Conservation (phyloP, 2,329 filamentous ascomycete genomes). For the Didymella lethalis region DNA sequence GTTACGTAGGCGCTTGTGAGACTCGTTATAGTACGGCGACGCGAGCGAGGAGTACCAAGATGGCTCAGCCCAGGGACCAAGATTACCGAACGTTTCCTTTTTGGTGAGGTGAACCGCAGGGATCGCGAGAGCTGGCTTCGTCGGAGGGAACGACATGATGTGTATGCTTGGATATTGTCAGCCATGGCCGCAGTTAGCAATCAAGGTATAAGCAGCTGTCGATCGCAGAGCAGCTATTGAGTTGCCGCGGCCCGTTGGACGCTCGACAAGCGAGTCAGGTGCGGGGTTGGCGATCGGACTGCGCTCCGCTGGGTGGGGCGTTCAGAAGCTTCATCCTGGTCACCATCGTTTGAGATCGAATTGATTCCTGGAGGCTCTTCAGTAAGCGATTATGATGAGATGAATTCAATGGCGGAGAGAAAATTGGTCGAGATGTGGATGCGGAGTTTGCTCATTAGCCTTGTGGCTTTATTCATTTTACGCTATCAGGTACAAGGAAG, state of each 20-base stretch:
- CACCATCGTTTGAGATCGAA: slow-evolving; percentile 10
- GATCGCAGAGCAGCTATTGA: slow-evolving; percentile 2
- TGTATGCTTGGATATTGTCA: not conserved
- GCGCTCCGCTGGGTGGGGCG: slow-evolving; percentile 7
- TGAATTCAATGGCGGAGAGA: not conserved
- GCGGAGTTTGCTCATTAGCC: slow-evolving; percentile 11
- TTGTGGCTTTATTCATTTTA: slow-evolving; percentile 27
- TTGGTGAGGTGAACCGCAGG: slow-evolving; percentile 32
- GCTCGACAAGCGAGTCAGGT: slow-evolving; percentile 13
- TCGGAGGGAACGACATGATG: slow-evolving; percentile 24
- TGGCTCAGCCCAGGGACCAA: slow-evolving; percentile 57
- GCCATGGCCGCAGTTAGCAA: slow-evolving; percentile 3
- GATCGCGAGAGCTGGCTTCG: slow-evolving; percentile 21
- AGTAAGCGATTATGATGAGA: not conserved
- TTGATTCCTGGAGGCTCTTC: slow-evolving; percentile 1
- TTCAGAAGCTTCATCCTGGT: slow-evolving; percentile 14
- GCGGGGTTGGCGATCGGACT: slow-evolving; percentile 16
- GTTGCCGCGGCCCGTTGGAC: slow-evolving; percentile 22
- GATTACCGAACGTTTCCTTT: slow-evolving; percentile 45
- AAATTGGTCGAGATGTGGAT: not conserved
- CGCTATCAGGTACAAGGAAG: slow-evolving; percentile 30
- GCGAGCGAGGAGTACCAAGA: slow-evolving; percentile 58
- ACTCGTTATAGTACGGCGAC: slow-evolving; percentile 69
- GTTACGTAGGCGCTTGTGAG: slow-evolving; percentile 66
- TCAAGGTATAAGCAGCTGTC: slow-evolving; percentile 4